Percentiles rank a stretch among this genome's conserved stretches.
phyloP scores from a whole-genome alignment of 106 monocot genomes.

The Iris macrosiphon region DNA sequence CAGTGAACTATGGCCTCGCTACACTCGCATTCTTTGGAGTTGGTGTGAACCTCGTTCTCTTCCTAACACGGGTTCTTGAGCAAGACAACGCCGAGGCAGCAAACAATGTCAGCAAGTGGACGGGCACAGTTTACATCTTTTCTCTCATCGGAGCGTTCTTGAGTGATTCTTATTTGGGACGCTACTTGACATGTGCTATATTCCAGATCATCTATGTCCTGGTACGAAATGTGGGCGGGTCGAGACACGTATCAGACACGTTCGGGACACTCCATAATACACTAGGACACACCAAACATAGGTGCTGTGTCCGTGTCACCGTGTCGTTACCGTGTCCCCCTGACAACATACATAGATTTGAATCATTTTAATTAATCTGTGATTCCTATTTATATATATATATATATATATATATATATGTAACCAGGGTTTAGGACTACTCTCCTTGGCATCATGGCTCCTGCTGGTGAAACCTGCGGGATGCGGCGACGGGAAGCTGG shows the following conservation, averaged over 20 bases:
- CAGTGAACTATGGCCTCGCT: conserved; percentile 72
- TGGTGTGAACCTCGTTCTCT: conserved; percentile 75
- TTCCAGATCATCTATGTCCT: conserved; percentile 69
- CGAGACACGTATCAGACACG: no score
- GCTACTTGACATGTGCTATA: conserved; percentile 64
- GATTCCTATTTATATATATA: no score
- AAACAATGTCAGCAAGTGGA: conserved; percentile 85
- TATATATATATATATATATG: no score
- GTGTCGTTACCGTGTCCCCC: no score
- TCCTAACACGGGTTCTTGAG: conserved; percentile 58
- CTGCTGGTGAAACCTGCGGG: conserved; percentile 60
- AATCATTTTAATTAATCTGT: no score
- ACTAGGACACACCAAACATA: no score
- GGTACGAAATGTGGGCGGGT: conserved; percentile 45
- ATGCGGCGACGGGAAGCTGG: conserved; percentile 41
- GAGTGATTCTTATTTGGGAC: conserved; percentile 82
- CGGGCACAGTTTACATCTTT: conserved; percentile 73
- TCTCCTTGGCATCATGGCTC: conserved; percentile 57
- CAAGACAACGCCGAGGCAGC: conserved; percentile 67
- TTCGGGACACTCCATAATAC: no score
- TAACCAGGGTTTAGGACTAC: conserved; percentile 20
- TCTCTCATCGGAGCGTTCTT: conserved; percentile 79
- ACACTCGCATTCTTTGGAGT: conserved; percentile 77
- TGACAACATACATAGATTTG: no score
- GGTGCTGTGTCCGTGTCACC: no score